A percentile compares a stretch with the other conserved stretches of the same genome.
phyloP scores from a whole-genome alignment of 768 basidiomycete genomes.

The Collybia mongolica region DNA sequence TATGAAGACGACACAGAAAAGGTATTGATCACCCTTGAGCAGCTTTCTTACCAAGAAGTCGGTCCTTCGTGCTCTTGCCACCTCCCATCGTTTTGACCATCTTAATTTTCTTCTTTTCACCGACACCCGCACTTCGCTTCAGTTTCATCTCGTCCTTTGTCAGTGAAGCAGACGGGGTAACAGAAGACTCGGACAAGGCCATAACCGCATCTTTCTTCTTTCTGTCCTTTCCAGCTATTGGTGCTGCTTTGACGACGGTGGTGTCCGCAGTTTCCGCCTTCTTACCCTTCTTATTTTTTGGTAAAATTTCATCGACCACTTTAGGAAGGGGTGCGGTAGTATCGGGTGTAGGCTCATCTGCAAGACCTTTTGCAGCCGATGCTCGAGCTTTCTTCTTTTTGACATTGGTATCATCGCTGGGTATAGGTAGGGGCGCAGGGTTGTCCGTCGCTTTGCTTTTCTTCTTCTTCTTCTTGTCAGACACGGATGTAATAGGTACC shows the following conservation, averaged over 20 bases:
- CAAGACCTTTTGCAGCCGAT: background rate
- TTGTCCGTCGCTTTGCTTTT: too few relatives aligned
- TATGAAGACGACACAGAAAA: too few relatives aligned
- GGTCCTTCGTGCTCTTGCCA: conserved; percentile 56
- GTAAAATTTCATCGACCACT: background rate
- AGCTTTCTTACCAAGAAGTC: conserved; percentile 53
- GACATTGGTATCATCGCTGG: conserved; percentile 2
- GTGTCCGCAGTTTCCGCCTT: background rate
- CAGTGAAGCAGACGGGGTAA: conserved; percentile 16
- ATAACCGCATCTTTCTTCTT: conserved; percentile 14
- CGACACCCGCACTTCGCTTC: conserved; percentile 41
- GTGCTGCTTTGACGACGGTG: conserved; percentile 2
- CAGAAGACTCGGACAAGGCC: conserved; percentile 9
- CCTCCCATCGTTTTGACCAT: conserved; percentile 33
- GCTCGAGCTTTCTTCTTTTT: conserved; percentile 9
- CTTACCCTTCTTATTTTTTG: background rate
- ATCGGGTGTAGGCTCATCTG: too few relatives aligned
- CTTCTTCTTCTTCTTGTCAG: too few relatives aligned
- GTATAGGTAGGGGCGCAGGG: background rate
- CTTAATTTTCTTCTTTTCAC: conserved; percentile 58
- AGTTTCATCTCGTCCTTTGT: conserved; percentile 50
- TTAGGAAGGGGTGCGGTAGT: background rate
- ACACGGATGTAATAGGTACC: background rate
- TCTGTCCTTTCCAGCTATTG: conserved; percentile 4
- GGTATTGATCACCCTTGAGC: conserved; percentile 24